Conservation (phyloP, 352 stramenopile species). For the Phytophthora brassicae region DNA sequence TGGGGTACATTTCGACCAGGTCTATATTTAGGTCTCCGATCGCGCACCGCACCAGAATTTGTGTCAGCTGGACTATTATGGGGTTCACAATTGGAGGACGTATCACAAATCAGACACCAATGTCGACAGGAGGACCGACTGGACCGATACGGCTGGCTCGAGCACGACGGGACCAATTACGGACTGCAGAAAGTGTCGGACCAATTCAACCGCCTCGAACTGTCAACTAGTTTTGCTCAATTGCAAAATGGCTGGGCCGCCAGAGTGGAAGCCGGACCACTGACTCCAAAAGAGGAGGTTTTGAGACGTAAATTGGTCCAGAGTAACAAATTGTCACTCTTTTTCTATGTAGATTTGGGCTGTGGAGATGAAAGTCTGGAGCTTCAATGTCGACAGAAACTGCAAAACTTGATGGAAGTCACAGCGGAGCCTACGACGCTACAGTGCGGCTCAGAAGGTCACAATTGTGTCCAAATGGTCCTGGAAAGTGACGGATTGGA, state of each 20-base stretch:
- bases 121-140: slow-evolving; percentile 78
- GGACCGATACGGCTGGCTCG: slow-evolving; percentile 78
- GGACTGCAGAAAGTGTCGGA: slow-evolving; percentile 67
- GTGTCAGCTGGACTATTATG: slow-evolving; percentile 78
- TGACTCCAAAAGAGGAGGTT: slow-evolving; percentile 49
- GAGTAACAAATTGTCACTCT: slow-evolving; percentile 71
- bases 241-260: slow-evolving; percentile 59
- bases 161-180: slow-evolving; percentile 70
- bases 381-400: slow-evolving; percentile 47
- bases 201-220: slow-evolving; percentile 68
- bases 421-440: slow-evolving; percentile 31
- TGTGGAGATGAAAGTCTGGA: slow-evolving; percentile 68
- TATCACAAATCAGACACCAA: slow-evolving; percentile 73
- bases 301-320: slow-evolving; percentile 37
- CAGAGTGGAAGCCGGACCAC: slow-evolving; percentile 39
- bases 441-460: slow-evolving; percentile 20
- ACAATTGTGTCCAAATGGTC: not conserved
- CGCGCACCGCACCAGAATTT: slow-evolving; percentile 59
- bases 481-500: slow-evolving; percentile 43
- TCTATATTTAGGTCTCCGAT: slow-evolving; percentile 80
- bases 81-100: slow-evolving; percentile 64
- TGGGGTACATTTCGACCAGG: slow-evolving; percentile 82
- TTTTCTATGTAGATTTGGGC: slow-evolving; percentile 78
- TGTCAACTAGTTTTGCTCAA: slow-evolving; percentile 58
- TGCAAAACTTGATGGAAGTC: slow-evolving; percentile 59